A percentile compares a stretch with the other conserved stretches of the same genome.
These are phyloP conservation scores for Aureobasidium sp. DNA, from an alignment of 2,329 filamentous ascomycete genomes.

Conservation along the genomic window DNA sequence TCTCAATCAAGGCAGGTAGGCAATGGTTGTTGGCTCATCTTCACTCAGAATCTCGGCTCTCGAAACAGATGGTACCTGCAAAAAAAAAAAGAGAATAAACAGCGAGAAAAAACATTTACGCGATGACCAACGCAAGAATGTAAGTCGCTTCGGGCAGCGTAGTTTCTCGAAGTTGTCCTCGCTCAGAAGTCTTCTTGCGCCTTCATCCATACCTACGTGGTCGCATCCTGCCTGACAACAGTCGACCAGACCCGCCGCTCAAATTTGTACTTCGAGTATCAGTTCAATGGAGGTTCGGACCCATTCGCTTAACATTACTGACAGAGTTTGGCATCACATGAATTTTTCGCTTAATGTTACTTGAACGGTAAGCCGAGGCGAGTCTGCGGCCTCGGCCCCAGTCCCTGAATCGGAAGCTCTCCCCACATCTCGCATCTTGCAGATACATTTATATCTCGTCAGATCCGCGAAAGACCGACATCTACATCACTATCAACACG, in stretches of 20 bases:
- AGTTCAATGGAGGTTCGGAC: not conserved
- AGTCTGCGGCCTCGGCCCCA: not conserved
- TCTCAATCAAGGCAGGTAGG: no score
- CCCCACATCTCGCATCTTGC: not conserved
- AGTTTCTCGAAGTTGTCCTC: no score
- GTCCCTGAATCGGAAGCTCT: not conserved
- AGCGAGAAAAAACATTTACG: no score
- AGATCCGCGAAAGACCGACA: not conserved
- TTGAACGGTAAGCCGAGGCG: constrained; percentile 7
- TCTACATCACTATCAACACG: not conserved
- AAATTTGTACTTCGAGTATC: not conserved
- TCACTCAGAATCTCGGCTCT: no score
- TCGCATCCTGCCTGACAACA: not conserved
- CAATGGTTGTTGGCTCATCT: no score
- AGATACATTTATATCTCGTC: not conserved
- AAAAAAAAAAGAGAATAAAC: no score
- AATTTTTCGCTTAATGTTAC: constrained; percentile 4
- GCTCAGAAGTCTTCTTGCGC: no score
- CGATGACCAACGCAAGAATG: no score
- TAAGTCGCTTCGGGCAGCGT: no score
- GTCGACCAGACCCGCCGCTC: not conserved
- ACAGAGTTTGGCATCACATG: not conserved
- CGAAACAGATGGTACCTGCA: no score
- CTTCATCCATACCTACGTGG: no score
- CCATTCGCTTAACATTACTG: constrained; percentile 1